Conservation (phyloP, 352 stramenopile species). For the Saprolegnia diclina region DNA sequence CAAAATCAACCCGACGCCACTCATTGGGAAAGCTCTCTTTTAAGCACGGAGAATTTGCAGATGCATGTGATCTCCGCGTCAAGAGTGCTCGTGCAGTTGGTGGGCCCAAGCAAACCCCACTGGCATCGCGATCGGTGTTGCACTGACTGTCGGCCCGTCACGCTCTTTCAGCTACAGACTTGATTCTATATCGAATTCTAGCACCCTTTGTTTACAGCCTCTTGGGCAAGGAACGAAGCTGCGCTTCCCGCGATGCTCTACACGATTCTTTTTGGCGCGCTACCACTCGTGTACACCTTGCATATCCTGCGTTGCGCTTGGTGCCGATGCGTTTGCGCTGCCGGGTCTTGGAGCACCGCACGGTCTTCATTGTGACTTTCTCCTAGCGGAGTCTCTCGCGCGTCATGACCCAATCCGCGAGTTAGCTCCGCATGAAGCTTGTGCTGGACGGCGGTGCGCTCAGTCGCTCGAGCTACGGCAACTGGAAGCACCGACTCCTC, state of each 20-base stretch:
- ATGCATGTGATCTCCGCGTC: no score
- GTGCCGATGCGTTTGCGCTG: no score
- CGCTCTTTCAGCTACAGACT: not conserved
- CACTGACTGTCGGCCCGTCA: not conserved
- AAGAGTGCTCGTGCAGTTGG: no score
- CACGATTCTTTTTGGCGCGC: not conserved
- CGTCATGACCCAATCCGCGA: no score
- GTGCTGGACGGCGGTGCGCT: not conserved
- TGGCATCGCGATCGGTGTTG: not conserved
- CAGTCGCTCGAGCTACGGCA: not conserved
- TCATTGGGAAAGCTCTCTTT: conserved; percentile 1
- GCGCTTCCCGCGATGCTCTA: not conserved
- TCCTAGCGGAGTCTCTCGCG: no score
- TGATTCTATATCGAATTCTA: not conserved
- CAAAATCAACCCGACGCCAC: not conserved
- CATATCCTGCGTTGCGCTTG: no score
- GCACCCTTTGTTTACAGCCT: not conserved
- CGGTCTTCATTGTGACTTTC: no score
- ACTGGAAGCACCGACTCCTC: not conserved
- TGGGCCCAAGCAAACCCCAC: not conserved
- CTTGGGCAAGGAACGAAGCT: not conserved
- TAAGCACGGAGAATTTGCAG: no score
- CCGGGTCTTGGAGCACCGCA: no score
- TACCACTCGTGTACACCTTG: not conserved
- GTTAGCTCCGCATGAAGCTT: not conserved